Conservation (phyloP, 768 basidiomycete genomes). For the Lactarius tabidus region DNA sequence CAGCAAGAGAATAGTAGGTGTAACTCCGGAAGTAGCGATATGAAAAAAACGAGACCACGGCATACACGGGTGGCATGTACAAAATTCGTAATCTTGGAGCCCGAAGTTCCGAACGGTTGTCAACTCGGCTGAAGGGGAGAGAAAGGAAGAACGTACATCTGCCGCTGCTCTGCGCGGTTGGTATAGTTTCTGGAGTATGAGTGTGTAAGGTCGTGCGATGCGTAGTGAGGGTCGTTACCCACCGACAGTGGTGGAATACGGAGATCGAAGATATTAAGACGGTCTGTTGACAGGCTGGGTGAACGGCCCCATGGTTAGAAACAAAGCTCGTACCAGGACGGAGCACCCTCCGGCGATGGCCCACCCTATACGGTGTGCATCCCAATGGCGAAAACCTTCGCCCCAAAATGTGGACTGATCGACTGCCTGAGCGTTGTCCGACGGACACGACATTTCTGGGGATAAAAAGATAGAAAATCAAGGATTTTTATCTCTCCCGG, state of each 20-base stretch:
- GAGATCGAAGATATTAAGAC: slow-evolving; percentile 54
- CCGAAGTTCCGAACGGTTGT: background rate
- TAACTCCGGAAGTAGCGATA: slow-evolving; percentile 81
- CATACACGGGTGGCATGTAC: slow-evolving; percentile 82
- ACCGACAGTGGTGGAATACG: slow-evolving; percentile 63
- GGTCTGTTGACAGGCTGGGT: slow-evolving; percentile 39
- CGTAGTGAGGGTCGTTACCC: slow-evolving; percentile 26
- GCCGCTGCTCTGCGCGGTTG: slow-evolving; percentile 68
- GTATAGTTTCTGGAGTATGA: slow-evolving; percentile 59
- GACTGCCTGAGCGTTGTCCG: slow-evolving; percentile 44
- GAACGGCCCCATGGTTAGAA: background rate
- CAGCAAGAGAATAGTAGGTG: slow-evolving; percentile 54
- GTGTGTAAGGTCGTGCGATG: background rate
- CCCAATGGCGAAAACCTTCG: slow-evolving; percentile 51
- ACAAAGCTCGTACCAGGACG: slow-evolving; percentile 41
- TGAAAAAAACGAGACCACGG: slow-evolving; percentile 79
- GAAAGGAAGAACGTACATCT: slow-evolving; percentile 49
- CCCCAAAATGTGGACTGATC: slow-evolving; percentile 68
- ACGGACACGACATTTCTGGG: slow-evolving; percentile 39
- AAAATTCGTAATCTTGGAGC: slow-evolving; percentile 61
- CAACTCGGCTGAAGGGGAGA: background rate
- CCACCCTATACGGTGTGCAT: slow-evolving; percentile 67
- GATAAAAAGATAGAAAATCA: background rate
- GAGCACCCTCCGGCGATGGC: slow-evolving; percentile 63
- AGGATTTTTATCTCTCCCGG: background rate